These are phyloP conservation scores for Leccinum barrowsii DNA, from an alignment of 768 basidiomycete species.

Conservation along the genomic window DNA sequence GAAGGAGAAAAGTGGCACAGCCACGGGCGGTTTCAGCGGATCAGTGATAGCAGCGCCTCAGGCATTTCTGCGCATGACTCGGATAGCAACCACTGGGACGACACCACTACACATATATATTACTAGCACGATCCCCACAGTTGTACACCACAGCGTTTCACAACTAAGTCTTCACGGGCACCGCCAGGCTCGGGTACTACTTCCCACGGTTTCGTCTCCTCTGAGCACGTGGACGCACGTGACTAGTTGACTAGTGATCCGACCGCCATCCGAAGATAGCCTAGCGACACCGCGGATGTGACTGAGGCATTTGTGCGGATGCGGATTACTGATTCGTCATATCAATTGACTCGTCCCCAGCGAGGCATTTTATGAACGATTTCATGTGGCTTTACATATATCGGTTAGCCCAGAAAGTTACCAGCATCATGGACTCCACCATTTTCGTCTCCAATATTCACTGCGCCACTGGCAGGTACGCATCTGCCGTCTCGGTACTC, in stretches of 20 bases:
- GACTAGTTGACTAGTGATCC: no score
- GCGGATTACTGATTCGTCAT: no score
- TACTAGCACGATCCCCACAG: background rate
- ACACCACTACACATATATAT: background rate
- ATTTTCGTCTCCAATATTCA: constrained; percentile 46
- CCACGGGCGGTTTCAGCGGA: background rate
- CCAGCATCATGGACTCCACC: constrained; percentile 17
- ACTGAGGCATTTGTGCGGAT: constrained; percentile 18
- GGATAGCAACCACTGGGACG: background rate
- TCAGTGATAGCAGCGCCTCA: constrained; percentile 1
- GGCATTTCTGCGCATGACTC: constrained; percentile 13
- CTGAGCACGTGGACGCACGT: no score
- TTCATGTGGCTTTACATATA: background rate
- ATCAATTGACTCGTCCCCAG: no score
- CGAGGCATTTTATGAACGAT: constrained; percentile 8
- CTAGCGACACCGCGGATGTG: no score
- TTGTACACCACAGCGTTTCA: no score
- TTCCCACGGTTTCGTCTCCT: no score
- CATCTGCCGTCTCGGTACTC: background rate
- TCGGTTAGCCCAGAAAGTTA: background rate
- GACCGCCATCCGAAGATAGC: no score
- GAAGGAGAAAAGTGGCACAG: background rate
- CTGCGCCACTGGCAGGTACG: constrained; percentile 40
- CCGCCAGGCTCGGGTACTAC: no score
- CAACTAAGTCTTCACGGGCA: no score